Percentiles rank a stretch among this genome's conserved stretches.
phyloP scores from a whole-genome alignment of 2,329 filamentous ascomycete species.

The Ophiobolus disseminans region DNA sequence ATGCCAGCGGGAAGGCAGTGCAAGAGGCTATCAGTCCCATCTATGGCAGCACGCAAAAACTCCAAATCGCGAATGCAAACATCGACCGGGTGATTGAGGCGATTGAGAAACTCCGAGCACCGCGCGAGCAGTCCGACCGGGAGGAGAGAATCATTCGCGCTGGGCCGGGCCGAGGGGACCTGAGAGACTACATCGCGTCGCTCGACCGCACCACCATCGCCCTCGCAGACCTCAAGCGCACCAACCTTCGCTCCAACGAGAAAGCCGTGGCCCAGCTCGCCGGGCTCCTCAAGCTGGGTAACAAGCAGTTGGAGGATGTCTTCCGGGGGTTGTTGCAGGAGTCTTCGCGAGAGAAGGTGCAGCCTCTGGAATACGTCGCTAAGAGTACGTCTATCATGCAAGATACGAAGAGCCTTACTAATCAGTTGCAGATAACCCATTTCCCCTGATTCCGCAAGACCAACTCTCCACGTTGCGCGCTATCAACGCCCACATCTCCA shows the following conservation, averaged over 20 bases:
- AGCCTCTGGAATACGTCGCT: slow-evolving; percentile 90
- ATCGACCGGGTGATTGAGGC: slow-evolving; percentile 85
- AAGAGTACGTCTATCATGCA: slow-evolving; percentile 66
- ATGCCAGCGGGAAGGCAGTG: slow-evolving; percentile 87
- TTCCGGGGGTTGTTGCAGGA: slow-evolving; percentile 82
- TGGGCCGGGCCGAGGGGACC: slow-evolving; percentile 68
- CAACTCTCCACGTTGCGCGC: slow-evolving; percentile 76
- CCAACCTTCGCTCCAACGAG: slow-evolving; percentile 92
- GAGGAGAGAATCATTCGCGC: slow-evolving; percentile 91
- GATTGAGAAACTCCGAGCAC: slow-evolving; percentile 86
- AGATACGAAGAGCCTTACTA: slow-evolving; percentile 5
- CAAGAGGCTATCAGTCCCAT: slow-evolving; percentile 91
- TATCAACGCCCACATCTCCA: slow-evolving; percentile 78
- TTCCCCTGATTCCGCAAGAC: slow-evolving; percentile 80
- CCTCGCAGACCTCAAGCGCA: slow-evolving; percentile 81
- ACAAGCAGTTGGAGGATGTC: slow-evolving; percentile 80
- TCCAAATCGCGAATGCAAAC: slow-evolving; percentile 88
- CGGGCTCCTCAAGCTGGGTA: slow-evolving; percentile 78
- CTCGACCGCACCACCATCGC: slow-evolving; percentile 88
- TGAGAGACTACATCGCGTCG: slow-evolving; percentile 85
- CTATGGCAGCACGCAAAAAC: slow-evolving; percentile 86
- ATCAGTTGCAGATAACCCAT: slow-evolving; percentile 64
- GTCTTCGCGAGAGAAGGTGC: slow-evolving; percentile 75
- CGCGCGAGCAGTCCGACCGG: slow-evolving; percentile 88
- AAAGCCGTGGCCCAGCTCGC: slow-evolving; percentile 83